Percentiles rank a stretch among this genome's conserved stretches.
phyloP scores from a whole-genome alignment of 305 asterid species.

The Solanum chacoense region DNA sequence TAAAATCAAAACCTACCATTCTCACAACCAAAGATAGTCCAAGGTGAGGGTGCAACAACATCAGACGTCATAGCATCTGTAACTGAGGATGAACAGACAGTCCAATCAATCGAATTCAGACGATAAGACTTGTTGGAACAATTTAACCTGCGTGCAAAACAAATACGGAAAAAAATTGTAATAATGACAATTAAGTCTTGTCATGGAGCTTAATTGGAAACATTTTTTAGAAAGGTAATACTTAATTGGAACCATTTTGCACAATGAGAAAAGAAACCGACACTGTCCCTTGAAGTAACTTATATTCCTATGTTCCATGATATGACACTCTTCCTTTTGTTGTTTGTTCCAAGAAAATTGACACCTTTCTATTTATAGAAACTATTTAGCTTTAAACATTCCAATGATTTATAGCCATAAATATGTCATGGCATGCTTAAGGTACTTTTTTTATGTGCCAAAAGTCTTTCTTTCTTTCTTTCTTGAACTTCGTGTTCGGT shows the following conservation, averaged over 20 bases:
- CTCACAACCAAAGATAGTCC: conserved; percentile 92
- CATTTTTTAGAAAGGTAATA: neutral
- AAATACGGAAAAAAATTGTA: neutral
- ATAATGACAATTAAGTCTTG: neutral
- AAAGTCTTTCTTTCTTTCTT: neutral
- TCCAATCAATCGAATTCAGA: conserved; percentile 68
- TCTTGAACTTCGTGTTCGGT: neutral
- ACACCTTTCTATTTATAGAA: neutral
- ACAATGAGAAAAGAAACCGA: neutral
- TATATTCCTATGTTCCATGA: neutral
- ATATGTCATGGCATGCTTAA: neutral
- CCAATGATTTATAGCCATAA: neutral
- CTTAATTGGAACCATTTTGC: neutral
- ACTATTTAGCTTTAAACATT: neutral
- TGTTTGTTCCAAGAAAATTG: neutral
- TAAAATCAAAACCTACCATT: conserved; percentile 49
- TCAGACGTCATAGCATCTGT: conserved; percentile 73
- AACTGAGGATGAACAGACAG: conserved; percentile 56
- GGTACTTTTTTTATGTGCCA: neutral
- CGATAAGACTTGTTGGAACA: conserved; percentile 39
- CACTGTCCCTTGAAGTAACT: neutral
- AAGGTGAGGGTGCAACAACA: conserved; percentile 93
- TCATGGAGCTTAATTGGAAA: neutral
- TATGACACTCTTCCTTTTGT: neutral
- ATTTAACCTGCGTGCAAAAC: conserved; percentile 42